Conservation (phyloP, 208 protist genomes). For the Eutreptiella sp. region DNA sequence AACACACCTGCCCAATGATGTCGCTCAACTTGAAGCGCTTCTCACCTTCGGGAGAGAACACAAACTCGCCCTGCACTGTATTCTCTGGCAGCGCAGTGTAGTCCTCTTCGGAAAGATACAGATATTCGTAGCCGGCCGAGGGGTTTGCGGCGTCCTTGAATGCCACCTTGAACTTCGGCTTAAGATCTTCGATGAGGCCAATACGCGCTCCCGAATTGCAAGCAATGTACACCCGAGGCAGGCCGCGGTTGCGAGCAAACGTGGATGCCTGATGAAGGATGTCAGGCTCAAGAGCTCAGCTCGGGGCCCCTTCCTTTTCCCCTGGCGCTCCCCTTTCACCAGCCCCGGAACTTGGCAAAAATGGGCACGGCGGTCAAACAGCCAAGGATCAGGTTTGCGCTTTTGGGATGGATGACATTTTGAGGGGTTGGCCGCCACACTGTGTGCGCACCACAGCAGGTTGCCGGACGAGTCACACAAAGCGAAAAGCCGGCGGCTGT, state of each 20-base stretch:
- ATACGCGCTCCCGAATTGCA: slow-evolving; percentile 94
- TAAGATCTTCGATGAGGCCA: slow-evolving; percentile 85
- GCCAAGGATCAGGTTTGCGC: no score
- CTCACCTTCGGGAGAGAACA: slow-evolving; percentile 48
- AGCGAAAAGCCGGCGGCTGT: no score
- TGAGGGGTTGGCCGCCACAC: no score
- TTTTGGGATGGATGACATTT: no score
- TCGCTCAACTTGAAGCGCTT: slow-evolving; percentile 74
- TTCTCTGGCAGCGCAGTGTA: slow-evolving; percentile 52
- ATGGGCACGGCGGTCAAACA: no score
- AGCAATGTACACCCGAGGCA: slow-evolving; percentile 94
- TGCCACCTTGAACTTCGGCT: slow-evolving; percentile 74
- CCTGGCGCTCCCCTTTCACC: no score
- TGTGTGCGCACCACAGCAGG: no score
- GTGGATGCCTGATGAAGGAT: slow-evolving; percentile 53
- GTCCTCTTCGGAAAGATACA: slow-evolving; percentile 85
- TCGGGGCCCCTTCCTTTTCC: no score
- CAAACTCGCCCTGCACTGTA: slow-evolving; percentile 42
- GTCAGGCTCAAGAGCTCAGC: no score
- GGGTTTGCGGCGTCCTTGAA: slow-evolving; percentile 60
- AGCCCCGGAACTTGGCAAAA: no score
- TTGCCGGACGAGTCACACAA: no score
- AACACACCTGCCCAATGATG: slow-evolving; percentile 84
- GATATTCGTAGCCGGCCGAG: slow-evolving; percentile 78
- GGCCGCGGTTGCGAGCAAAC: slow-evolving; percentile 60